Evolutionary conservation across 768 basidiomycete species (phyloP).

Genomic region (Clathrus columnatus): DNA sequence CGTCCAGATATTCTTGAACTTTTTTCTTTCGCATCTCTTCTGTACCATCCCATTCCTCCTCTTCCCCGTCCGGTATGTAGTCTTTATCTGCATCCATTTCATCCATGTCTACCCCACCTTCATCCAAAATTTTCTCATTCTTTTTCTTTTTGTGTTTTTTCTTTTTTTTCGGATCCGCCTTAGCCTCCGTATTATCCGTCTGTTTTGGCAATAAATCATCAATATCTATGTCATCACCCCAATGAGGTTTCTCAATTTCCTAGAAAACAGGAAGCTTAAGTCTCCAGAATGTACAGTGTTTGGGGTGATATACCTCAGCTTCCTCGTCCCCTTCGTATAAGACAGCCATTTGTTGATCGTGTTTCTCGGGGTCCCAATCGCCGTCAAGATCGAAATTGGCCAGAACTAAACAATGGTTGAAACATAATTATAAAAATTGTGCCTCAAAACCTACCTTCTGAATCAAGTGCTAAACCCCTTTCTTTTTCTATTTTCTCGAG

Average conservation of each 20-base stretch:
- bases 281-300: not conserved
- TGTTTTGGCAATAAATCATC: constrained; percentile 44
- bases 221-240: constrained; percentile 88
- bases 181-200: constrained; percentile 17
- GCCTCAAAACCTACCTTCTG: constrained; percentile 15
- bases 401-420: constrained; percentile 34
- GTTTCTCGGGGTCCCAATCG: constrained; percentile 84
- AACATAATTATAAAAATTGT: not conserved
- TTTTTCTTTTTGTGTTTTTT: constrained; percentile 27
- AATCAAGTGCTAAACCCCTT: constrained; percentile 47
- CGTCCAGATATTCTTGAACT: constrained; percentile 84
- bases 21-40: constrained; percentile 83
- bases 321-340: constrained; percentile 53
- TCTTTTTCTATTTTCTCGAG: constrained; percentile 64
- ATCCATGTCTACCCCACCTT: constrained; percentile 37
- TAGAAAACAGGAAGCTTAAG: not conserved
- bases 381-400: constrained; percentile 76
- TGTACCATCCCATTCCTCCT: constrained; percentile 73
- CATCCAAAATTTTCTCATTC: constrained; percentile 38
- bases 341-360: constrained; percentile 74
- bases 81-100: constrained; percentile 52
- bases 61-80: constrained; percentile 33
- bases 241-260: constrained; percentile 65
- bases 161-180: constrained; percentile 37
- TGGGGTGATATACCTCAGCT: constrained; percentile 11